Conservation (phyloP, 352 stramenopile genomes). For the Thalassiosira hispida region DNA sequence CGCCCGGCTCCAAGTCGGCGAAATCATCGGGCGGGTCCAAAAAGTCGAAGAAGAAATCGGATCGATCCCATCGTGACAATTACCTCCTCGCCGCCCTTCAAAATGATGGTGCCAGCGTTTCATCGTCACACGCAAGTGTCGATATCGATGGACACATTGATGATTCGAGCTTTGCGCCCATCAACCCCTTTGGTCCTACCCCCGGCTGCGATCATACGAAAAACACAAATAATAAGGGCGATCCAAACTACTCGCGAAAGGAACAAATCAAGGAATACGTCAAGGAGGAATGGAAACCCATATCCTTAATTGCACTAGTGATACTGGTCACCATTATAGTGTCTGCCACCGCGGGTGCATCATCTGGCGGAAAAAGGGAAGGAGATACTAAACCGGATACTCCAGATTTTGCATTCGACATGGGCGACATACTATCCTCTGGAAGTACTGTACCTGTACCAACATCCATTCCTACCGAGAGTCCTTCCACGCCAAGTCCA, state of each 20-base stretch:
- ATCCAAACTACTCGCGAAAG: conserved; percentile 6
- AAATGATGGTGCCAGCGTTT: background rate
- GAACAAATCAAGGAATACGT: conserved; percentile 23
- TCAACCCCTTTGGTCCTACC: conserved; percentile 40
- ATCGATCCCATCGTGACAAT: conserved; percentile 16
- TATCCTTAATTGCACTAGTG: conserved; percentile 29
- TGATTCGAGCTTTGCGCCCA: conserved; percentile 49
- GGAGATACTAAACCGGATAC: background rate
- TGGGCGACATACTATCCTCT: no score
- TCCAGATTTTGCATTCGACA: background rate
- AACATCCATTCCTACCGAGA: background rate
- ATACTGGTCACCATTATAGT: conserved; percentile 33
- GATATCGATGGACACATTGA: conserved; percentile 18
- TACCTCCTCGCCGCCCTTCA: conserved; percentile 20
- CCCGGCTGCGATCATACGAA: background rate
- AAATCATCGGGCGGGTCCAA: no score
- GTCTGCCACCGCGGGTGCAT: conserved; percentile 6
- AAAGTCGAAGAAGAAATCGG: background rate
- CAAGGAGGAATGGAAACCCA: conserved; percentile 43
- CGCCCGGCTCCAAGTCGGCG: background rate
- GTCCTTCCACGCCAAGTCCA: background rate
- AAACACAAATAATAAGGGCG: background rate
- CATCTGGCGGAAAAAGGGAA: conserved; percentile 2
- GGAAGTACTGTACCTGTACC: background rate
- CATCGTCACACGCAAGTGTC: background rate